phyloP scores from a whole-genome alignment of 2,329 filamentous ascomycete genomes.

The Alternaria atra region DNA sequence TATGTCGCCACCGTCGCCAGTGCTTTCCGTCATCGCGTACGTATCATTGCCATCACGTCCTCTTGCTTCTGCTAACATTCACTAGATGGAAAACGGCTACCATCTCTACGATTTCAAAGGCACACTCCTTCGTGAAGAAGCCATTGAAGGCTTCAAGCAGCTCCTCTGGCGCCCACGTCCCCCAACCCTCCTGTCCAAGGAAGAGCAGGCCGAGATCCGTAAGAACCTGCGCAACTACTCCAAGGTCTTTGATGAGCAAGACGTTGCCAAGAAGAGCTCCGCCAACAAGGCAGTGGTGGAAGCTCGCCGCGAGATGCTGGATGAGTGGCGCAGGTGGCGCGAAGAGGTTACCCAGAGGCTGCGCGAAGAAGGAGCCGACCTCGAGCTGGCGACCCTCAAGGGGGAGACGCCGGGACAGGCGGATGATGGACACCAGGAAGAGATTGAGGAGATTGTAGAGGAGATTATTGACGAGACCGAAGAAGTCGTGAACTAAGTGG shows the following conservation, averaged over 20 bases:
- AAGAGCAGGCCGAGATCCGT: constrained; percentile 96
- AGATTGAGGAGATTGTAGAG: constrained; percentile 81
- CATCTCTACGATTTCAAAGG: constrained; percentile 98
- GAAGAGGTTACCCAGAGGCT: constrained; percentile 74
- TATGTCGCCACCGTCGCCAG: constrained; percentile 94
- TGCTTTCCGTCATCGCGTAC: constrained; percentile 94
- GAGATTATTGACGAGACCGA: constrained; percentile 89
- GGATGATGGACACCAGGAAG: constrained; percentile 62
- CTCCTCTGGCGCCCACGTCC: constrained; percentile 94
- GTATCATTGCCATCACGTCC: constrained; percentile 54
- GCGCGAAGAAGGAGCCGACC: constrained; percentile 61
- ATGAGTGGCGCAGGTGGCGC: constrained; percentile 90
- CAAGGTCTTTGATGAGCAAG: constrained; percentile 93
- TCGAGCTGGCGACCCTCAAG: constrained; percentile 65
- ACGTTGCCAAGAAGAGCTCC: constrained; percentile 89
- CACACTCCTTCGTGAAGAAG: constrained; percentile 86
- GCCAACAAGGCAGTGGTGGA: constrained; percentile 95
- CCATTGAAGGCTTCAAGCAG: constrained; percentile 97
- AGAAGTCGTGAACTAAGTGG: constrained; percentile 66
- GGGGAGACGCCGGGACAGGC: constrained; percentile 52
- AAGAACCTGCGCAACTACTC: constrained; percentile 99
- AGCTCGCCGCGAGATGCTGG: constrained; percentile 79
- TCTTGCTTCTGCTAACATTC: constrained; percentile 22
- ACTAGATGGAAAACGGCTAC: constrained; percentile 98
- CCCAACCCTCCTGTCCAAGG: constrained; percentile 88